Evolutionary conservation across 2,329 filamentous ascomycete species (phyloP).

Genomic region (Fusarium proliferatum): DNA sequence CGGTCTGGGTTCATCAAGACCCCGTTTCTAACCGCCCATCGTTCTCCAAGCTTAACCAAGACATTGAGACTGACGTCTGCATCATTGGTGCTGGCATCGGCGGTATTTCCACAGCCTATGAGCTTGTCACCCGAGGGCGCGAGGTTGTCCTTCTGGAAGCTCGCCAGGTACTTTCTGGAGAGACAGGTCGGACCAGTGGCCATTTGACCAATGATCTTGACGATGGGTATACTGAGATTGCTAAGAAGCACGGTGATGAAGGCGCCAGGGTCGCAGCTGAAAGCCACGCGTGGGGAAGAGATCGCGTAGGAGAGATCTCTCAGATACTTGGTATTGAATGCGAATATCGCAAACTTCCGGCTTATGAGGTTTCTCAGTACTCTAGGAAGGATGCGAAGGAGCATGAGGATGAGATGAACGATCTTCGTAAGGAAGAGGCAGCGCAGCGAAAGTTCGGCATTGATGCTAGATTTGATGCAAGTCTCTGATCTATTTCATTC

Average conservation of each 20-base stretch:
- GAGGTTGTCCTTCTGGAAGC: conserved; percentile 65
- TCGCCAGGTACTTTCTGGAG: conserved; percentile 64
- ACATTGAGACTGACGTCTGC: conserved; percentile 27
- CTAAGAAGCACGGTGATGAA: conserved; percentile 61
- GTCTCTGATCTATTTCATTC: neutral
- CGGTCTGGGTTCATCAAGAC: conserved; percentile 64
- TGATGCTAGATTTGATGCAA: conserved; percentile 22
- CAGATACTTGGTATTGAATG: conserved; percentile 64
- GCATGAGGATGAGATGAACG: conserved; percentile 51
- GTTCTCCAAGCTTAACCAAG: neutral
- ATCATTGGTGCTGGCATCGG: conserved; percentile 33
- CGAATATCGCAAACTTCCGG: conserved; percentile 63
- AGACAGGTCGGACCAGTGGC: conserved; percentile 64
- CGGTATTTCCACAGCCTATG: conserved; percentile 30
- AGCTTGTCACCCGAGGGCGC: conserved; percentile 60
- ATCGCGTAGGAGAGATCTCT: conserved; percentile 62
- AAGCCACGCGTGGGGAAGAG: conserved; percentile 65
- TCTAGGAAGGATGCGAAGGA: conserved; percentile 51
- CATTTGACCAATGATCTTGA: conserved; percentile 66
- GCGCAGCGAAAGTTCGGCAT: conserved; percentile 26
- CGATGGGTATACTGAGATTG: conserved; percentile 62
- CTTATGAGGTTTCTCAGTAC: conserved; percentile 63
- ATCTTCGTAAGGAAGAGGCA: conserved; percentile 20
- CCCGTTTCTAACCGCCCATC: conserved; percentile 51
- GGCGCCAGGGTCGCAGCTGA: conserved; percentile 63